A percentile compares a stretch with the other conserved stretches of the same genome.
These are phyloP conservation scores for Suhomyces yuchorum DNA, from an alignment of 1,139 yeast genomes.

Conservation along the genomic window DNA sequence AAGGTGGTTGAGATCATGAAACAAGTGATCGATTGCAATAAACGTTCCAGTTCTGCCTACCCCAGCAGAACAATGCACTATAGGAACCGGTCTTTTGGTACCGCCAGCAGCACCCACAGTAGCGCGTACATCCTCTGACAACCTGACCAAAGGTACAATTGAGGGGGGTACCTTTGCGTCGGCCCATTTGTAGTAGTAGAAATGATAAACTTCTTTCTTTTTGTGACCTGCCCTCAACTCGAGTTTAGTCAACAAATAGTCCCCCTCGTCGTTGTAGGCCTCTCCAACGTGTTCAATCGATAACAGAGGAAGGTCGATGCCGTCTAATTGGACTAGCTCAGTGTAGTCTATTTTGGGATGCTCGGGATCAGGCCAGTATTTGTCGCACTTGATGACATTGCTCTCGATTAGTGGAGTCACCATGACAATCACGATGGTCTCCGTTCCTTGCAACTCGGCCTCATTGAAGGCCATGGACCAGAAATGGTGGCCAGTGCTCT, in stretches of 20 bases:
- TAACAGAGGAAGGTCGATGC: conserved; percentile 26
- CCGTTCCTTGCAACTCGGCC: conserved; percentile 36
- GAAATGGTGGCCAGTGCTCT: conserved; percentile 63
- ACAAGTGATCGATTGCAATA: conserved; percentile 63
- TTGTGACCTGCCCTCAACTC: conserved; percentile 25
- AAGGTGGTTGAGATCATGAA: conserved; percentile 26
- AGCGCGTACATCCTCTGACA: conserved; percentile 29
- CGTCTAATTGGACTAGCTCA: conserved; percentile 23
- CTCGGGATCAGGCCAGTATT: conserved; percentile 66
- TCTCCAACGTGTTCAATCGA: conserved; percentile 24
- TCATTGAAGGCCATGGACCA: conserved; percentile 81
- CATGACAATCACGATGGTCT: conserved; percentile 71
- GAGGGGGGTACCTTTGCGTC: conserved; percentile 55
- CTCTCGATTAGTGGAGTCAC: conserved; percentile 76
- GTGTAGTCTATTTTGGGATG: conserved; percentile 25
- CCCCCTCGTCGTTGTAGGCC: conserved; percentile 23
- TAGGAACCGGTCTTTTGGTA: conserved; percentile 28
- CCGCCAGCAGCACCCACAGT: conserved; percentile 6
- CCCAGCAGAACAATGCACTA: conserved; percentile 83
- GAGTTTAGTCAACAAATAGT: conserved; percentile 33
- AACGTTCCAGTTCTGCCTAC: conserved; percentile 85
- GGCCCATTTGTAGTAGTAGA: conserved; percentile 58
- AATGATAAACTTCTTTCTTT: conserved; percentile 50
- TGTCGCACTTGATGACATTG: conserved; percentile 62
- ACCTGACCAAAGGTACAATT: conserved; percentile 37